Conservation (phyloP, 768 basidiomycete species). For the Mycena rebaudengoi region DNA sequence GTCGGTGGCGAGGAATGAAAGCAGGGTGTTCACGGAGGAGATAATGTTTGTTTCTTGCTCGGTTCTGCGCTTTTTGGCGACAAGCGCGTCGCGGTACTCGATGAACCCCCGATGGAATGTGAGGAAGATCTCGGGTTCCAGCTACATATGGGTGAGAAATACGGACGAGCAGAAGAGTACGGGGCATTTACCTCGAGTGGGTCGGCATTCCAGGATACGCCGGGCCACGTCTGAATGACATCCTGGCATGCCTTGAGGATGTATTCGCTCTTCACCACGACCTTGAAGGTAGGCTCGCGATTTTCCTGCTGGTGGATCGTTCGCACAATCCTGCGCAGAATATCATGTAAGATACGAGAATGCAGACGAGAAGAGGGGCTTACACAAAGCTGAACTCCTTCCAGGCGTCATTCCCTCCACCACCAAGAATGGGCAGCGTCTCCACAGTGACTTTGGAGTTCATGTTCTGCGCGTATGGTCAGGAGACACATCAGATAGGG, state of each 20-base stretch:
- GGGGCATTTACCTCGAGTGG: slow-evolving; percentile 56
- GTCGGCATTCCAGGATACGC: slow-evolving; percentile 68
- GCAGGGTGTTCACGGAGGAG: slow-evolving; percentile 47
- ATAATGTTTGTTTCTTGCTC: slow-evolving; percentile 53
- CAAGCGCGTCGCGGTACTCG: slow-evolving; percentile 50
- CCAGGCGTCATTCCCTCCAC: slow-evolving; percentile 60
- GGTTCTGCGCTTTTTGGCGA: slow-evolving; percentile 44
- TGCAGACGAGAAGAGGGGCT: slow-evolving; percentile 20
- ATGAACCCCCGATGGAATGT: slow-evolving; percentile 58
- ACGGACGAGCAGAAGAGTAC: not conserved
- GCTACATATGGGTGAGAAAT: slow-evolving; percentile 38
- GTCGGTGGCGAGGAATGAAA: not conserved
- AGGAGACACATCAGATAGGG: not conserved
- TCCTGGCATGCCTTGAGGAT: slow-evolving; percentile 66
- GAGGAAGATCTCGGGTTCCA: slow-evolving; percentile 66
- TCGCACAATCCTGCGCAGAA: slow-evolving; percentile 56
- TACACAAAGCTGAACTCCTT: slow-evolving; percentile 66
- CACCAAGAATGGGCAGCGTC: slow-evolving; percentile 47
- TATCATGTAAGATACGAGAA: not conserved
- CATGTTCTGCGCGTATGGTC: slow-evolving; percentile 62
- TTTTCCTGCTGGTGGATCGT: slow-evolving; percentile 51
- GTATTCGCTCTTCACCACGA: slow-evolving; percentile 66
- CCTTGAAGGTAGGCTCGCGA: slow-evolving; percentile 55
- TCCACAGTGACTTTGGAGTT: slow-evolving; percentile 63
- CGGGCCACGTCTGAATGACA: slow-evolving; percentile 65